These are phyloP conservation scores for Calocybe gambosa DNA, from an alignment of 1,284 basidiomycete genomes.

Conservation along the genomic window DNA sequence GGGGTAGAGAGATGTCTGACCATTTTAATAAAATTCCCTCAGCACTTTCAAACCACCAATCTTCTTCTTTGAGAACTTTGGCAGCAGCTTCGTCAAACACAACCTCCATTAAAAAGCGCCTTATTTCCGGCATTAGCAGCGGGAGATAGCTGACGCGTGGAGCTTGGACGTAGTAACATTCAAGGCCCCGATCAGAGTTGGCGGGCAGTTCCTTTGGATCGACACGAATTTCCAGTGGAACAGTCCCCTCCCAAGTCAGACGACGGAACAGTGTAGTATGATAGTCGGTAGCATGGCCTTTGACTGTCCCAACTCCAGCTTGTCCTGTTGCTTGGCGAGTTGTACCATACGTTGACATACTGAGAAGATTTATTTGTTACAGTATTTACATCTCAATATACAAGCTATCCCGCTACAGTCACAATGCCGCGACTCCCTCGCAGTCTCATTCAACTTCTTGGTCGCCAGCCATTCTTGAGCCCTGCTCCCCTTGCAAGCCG, in stretches of 20 bases:
- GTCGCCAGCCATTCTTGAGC: constrained; percentile 19
- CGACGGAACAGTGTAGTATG: constrained; percentile 72
- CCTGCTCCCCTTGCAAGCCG: constrained; percentile 9
- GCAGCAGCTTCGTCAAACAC: constrained; percentile 81
- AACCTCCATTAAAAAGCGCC: constrained; percentile 81
- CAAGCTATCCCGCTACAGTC: not conserved
- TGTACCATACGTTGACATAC: constrained; percentile 57
- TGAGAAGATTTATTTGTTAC: not conserved
- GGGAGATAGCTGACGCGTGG: constrained; percentile 89
- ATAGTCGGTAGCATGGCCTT: constrained; percentile 44
- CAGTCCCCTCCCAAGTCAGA: constrained; percentile 79
- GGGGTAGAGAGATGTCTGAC: constrained; percentile 40
- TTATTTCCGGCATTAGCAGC: constrained; percentile 81
- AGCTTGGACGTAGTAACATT: constrained; percentile 82
- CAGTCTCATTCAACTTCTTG: constrained; percentile 22
- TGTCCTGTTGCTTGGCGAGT: constrained; percentile 50
- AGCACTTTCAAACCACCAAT: constrained; percentile 93
- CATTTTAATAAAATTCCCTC: constrained; percentile 74
- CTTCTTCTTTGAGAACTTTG: constrained; percentile 69
- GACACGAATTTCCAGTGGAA: constrained; percentile 79
- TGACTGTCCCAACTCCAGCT: constrained; percentile 40
- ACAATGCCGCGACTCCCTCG: constrained; percentile 27
- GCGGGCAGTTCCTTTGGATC: constrained; percentile 82
- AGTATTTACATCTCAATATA: not conserved
- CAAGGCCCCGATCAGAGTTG: constrained; percentile 79